Evolutionary conservation across 148 eudicot genomes (phyloP), one percentile per base, ranked within the genome.

Genomic region (Pharnaceum exiguum): DNA sequence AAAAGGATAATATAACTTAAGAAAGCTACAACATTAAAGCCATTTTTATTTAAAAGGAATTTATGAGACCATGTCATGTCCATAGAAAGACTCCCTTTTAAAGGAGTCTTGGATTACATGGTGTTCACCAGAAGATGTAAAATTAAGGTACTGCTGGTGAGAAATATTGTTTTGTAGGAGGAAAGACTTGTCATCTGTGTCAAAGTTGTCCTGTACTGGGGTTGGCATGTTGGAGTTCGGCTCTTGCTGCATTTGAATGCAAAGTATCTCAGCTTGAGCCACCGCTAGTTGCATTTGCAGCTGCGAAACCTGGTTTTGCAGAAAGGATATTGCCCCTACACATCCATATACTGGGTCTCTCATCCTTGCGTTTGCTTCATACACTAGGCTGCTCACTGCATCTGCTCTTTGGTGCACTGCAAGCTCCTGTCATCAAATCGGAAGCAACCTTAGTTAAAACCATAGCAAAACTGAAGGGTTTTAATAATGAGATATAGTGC

Each of bases 261-360:
- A 86, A 2, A 90, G 73, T 58, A 90, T 83, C 77, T 90, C 95
- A 1, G 97, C 82, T 44, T 90, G 95, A 32, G 97, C 95, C 46
- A 83, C 79, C 26, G 97, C 97, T 12, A 90, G 84, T 70, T 90
- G 97, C 97, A 83, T 86, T 74, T 90, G 90, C 18, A 90, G 88
- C 71, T 90, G 79, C 10, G 90, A 71, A 16, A 90, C 97, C 36
- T 90, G 84, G 75, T 79, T 79, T 68, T 90, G 97, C 25, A 90
- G 74, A 74, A 53, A 82, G 0, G 97, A 81, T 36, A 90, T 90
- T 6, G 88, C 84, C 2, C 95, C 95, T 3, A 86, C 97, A 43
- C 97, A 90, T 3, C 97, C 97, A 16, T 90, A 90, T 1, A 89
- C 97, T 0, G 97, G 97, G 68, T 89, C 97, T 11, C 87, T 70